Base-by-base conservation (phyloP, 768 basidiomycete genomes). In the Strobilomyces echinocephalus region DNA sequence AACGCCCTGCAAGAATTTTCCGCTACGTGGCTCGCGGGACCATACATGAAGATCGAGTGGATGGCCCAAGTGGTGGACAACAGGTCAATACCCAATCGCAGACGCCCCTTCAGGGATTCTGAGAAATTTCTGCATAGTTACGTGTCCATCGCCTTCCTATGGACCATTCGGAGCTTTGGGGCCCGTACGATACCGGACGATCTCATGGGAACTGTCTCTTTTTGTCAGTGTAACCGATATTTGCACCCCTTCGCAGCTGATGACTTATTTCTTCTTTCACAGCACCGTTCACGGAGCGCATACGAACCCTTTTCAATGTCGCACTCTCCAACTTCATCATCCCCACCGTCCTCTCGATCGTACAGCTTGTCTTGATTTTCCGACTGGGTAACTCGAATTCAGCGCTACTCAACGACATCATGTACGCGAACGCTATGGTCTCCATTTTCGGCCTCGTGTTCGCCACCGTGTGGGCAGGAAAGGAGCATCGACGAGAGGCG, bases 261-360 rank as follows among this genome's bases (percentile, higher is more conserved):
- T 10, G 11, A 34, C 14, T 14, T 10, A 34, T 12, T 34, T 12
- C 8, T 34, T 10, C 14, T 12, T 34, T 34, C 14, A 34, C 12
- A 34, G 34, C 34, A 34, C 14, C 34, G 9, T 34, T 34, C 11
- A 10, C 34, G 11, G 34, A 34, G 10, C 34, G 34, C 34, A 34
- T 64, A 16, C 58, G 44, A 10, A 64, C 44, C 21, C 56, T 70
- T 15, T 63, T 48, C 49, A 60, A 54, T 33, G 50, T 70, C 4
- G 63, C 67, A 3, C 61, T 62, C 41, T 61, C 64, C 8, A 68
- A 68, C 42, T 70, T 69, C 43, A 38, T 63, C 20, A 49, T 67
- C 16, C 69, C 69, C 1, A 59, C 58, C n/a, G 21, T 69, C 38
- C 48, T 66, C 33, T 69, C 62, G 24, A 51, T 68, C 38, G 61